A percentile compares a stretch with the other conserved stretches of the same genome.
Conservation (phyloP, 2,329 filamentous ascomycete genomes). For the Colletotrichum chrysophilum region DNA sequence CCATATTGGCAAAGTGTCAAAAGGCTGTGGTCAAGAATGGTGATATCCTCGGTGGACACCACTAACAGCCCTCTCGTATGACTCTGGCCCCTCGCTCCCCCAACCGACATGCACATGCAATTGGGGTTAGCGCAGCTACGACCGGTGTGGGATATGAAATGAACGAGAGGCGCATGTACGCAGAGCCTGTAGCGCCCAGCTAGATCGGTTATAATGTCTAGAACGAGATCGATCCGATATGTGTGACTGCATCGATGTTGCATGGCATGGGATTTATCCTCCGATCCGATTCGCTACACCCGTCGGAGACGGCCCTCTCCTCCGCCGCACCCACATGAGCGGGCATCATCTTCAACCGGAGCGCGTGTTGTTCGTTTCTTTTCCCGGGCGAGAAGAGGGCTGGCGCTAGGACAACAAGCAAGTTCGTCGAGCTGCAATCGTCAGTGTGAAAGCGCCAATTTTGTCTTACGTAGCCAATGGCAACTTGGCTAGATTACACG, state of each 20-base stretch:
- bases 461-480: not conserved
- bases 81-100: not conserved
- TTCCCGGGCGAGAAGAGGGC: not conserved
- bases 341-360: not conserved
- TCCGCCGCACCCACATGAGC: not conserved
- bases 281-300: not conserved
- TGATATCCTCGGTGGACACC: slow-evolving; percentile 23
- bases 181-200: not conserved
- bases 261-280: not conserved
- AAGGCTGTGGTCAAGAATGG: slow-evolving; percentile 46
- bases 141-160: not conserved
- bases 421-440: not conserved
- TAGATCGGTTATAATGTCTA: not conserved
- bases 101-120: not conserved
- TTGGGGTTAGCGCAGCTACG: not conserved
- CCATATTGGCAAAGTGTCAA: slow-evolving; percentile 78
- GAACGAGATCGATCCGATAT: not conserved
- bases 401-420: not conserved
- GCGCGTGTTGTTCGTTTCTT: not conserved
- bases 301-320: not conserved
- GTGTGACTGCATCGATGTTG: not conserved
- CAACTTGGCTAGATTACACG: not conserved
- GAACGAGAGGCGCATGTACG: not conserved
- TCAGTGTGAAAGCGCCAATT: not conserved
- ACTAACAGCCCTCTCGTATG: slow-evolving; percentile 5